Conservation (phyloP, 2,329 filamentous ascomycete genomes). For the Ceratocystis albifundus region DNA sequence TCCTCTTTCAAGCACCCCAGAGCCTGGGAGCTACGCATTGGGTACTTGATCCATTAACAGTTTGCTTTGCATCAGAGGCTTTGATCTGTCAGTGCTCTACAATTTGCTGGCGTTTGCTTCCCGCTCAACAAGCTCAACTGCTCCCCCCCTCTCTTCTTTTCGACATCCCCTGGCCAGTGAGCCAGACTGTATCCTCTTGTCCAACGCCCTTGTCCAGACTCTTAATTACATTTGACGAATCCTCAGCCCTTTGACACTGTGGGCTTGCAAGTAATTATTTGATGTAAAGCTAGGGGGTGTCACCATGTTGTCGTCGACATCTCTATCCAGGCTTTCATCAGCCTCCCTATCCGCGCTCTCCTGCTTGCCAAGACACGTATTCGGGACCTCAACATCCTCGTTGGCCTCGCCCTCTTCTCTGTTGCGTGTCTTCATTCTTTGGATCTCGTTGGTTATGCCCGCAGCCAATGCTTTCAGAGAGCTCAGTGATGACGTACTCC, state of each 20-base stretch:
- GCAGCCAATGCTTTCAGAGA: conserved; percentile 32
- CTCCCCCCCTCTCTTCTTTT: background rate
- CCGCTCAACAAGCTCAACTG: background rate
- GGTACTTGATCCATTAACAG: background rate
- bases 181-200: background rate
- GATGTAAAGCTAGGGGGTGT: background rate
- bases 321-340: background rate
- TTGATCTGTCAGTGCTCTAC: background rate
- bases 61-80: background rate
- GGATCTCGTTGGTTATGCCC: conserved; percentile 16
- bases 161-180: background rate
- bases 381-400: background rate
- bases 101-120: background rate
- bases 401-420: conserved; percentile 25
- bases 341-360: conserved; percentile 24
- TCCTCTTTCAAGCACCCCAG: background rate
- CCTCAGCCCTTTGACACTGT: background rate
- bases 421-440: conserved; percentile 1
- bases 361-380: conserved; percentile 24
- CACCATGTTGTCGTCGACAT: conserved; percentile 12
- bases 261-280: background rate
- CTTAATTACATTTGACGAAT: background rate
- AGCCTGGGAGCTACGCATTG: background rate
- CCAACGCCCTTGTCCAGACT: background rate
- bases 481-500: conserved; percentile 65